A percentile compares a stretch with the other conserved stretches of the same genome.
Evolutionary conservation across 208 protist genomes (phyloP).

Genomic region (Kentomonas sorsogonicus): DNA sequence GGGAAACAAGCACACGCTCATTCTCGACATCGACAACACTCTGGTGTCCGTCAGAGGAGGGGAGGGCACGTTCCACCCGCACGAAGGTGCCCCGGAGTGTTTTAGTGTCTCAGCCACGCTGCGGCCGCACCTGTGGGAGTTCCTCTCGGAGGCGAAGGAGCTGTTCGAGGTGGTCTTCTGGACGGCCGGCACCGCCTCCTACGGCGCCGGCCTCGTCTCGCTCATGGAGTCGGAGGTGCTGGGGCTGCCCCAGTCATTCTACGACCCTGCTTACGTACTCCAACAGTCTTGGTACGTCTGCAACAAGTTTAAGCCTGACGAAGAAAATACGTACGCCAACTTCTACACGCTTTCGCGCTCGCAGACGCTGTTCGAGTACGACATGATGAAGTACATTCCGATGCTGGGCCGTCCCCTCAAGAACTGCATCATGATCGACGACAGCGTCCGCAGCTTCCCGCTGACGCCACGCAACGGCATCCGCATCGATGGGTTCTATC

Average conservation of each 20-base stretch:
- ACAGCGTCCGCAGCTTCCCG: constrained; percentile 86
- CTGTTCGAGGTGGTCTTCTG: constrained; percentile 86
- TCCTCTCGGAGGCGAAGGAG: constrained; percentile 61
- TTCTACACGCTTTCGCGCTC: constrained; percentile 79
- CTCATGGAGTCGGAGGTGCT: constrained; percentile 74
- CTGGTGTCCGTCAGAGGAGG: too few species aligned
- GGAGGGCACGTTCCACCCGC: too few species aligned
- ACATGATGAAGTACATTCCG: constrained; percentile 87
- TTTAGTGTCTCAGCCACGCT: constrained; percentile 33
- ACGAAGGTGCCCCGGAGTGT: too few species aligned
- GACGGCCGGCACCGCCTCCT: constrained; percentile 80
- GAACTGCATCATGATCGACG: constrained; percentile 72
- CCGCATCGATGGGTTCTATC: constrained; percentile 53
- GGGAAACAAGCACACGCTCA: constrained; percentile 58
- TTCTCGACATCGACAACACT: constrained; percentile 87
- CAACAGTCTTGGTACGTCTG: constrained; percentile 55
- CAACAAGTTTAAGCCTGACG: too few species aligned
- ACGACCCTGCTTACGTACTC: constrained; percentile 39
- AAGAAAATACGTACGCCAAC: too few species aligned
- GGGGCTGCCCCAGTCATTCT: constrained; percentile 60
- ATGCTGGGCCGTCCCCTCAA: constrained; percentile 67
- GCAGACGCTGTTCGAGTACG: constrained; percentile 64
- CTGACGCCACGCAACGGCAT: constrained; percentile 76
- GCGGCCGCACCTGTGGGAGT: constrained; percentile 65
- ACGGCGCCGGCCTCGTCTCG: constrained; percentile 73